Percentiles rank a stretch among this genome's conserved stretches.
phyloP scores from a whole-genome alignment of 768 basidiomycete species.

The Scleroderma bovista region DNA sequence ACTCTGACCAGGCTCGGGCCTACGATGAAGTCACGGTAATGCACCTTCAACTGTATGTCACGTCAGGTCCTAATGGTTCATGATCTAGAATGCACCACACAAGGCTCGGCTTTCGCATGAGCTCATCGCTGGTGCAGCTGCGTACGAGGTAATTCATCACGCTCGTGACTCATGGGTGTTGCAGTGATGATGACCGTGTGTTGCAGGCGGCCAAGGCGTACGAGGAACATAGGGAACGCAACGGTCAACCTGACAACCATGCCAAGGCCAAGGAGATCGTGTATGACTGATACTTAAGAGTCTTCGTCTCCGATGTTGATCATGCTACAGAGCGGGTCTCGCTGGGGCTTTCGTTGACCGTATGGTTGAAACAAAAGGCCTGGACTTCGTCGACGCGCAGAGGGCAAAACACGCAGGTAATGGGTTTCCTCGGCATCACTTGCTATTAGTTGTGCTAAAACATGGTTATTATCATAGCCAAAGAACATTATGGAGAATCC shows the following conservation, averaged over 20 bases:
- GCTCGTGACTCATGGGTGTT: neutral
- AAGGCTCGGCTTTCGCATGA: constrained; percentile 3
- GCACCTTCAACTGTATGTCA: too few species aligned
- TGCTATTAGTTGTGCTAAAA: neutral
- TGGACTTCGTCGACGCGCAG: neutral
- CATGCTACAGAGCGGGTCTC: neutral
- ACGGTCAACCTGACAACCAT: constrained; percentile 4
- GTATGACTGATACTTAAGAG: neutral
- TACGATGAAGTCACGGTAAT: too few species aligned
- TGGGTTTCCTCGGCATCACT: neutral
- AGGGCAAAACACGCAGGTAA: neutral
- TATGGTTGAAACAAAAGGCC: constrained; percentile 8
- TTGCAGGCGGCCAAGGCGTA: constrained; percentile 10
- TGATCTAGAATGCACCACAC: too few species aligned
- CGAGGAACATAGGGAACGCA: constrained; percentile 1
- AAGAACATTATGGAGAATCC: neutral
- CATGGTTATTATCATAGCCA: neutral
- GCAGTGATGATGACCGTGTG: neutral
- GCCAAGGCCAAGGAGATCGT: constrained; percentile 8
- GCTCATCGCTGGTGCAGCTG: constrained; percentile 3
- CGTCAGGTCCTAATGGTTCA: too few species aligned
- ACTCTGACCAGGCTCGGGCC: too few species aligned
- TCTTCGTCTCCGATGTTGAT: neutral
- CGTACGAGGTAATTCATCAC: constrained; percentile 4
- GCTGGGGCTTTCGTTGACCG: constrained; percentile 6